Evolutionary conservation across 192 early-diverging fungal species (phyloP).

Genomic region (Coemansia sp.): DNA sequence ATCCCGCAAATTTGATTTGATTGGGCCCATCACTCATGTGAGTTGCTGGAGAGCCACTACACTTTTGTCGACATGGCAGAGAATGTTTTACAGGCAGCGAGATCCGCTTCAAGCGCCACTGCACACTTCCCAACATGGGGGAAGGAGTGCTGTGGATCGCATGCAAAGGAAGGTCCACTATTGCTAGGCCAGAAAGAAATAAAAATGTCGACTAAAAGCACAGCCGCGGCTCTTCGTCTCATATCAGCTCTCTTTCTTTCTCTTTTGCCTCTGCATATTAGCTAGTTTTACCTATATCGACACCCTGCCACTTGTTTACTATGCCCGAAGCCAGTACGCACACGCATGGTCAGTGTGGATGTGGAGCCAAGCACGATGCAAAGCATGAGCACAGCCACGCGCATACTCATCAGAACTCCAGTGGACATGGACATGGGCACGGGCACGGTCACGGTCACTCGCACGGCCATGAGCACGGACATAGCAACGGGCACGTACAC

Average conservation of each 20-base stretch:
- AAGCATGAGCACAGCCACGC: slow-evolving; percentile 10
- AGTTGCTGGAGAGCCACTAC: neutral
- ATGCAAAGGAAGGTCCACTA: neutral
- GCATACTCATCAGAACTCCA: neutral
- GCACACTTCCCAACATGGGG: neutral
- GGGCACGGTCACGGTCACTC: neutral
- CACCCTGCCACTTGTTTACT: neutral
- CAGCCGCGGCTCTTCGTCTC: neutral
- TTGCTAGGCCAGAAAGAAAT: neutral
- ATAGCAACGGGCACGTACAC: neutral
- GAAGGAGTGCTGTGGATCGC: slow-evolving; percentile 1
- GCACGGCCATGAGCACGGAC: slow-evolving; percentile 12
- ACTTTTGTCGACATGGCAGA: neutral
- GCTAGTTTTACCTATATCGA: neutral
- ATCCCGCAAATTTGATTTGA: neutral
- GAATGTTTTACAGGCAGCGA: neutral
- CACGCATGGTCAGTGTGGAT: slow-evolving; percentile 17
- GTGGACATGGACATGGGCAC: slow-evolving; percentile 13
- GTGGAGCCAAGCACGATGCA: slow-evolving; percentile 12
- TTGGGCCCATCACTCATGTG: neutral
- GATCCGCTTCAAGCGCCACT: slow-evolving; percentile 9
- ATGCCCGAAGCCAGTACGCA: slow-evolving; percentile 23
- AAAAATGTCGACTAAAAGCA: neutral
- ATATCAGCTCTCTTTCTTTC: neutral
- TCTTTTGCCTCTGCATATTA: slow-evolving; percentile 1